Evolutionary conservation across 2,329 filamentous ascomycete genomes (phyloP).

Genomic region (Trichoderma sp.): DNA sequence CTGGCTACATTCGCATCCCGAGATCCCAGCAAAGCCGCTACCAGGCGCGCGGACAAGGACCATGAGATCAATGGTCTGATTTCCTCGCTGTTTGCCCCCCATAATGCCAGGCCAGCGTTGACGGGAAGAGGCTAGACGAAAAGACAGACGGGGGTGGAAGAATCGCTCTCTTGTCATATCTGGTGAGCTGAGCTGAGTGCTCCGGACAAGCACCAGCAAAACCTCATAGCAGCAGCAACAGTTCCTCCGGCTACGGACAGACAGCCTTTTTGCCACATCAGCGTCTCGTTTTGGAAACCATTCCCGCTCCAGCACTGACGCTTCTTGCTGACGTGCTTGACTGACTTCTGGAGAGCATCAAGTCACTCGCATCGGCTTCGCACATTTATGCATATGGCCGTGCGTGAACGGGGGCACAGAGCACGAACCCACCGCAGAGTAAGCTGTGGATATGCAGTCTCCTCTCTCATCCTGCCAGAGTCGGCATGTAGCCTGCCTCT

Average conservation of each 20-base stretch:
- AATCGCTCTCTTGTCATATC: background rate
- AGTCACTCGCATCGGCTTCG: background rate
- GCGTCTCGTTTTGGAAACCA: constrained; percentile 5
- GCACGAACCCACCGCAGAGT: constrained; percentile 17
- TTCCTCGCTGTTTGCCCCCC: background rate
- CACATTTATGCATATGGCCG: constrained; percentile 14
- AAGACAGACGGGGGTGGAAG: background rate
- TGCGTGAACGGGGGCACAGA: constrained; percentile 11
- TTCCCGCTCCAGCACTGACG: background rate
- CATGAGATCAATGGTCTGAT: constrained; percentile 14
- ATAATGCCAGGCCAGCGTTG: background rate
- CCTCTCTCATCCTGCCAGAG: constrained; percentile 8
- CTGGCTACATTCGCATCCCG: background rate
- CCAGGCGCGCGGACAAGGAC: background rate
- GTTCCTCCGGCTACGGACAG: background rate
- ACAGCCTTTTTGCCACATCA: background rate
- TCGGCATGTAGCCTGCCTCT: constrained; percentile 11
- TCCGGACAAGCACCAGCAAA: background rate
- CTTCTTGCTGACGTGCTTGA: background rate
- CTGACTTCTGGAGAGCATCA: background rate
- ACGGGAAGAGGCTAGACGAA: background rate
- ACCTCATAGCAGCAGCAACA: background rate
- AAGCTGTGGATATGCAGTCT: constrained; percentile 16
- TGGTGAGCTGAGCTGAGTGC: background rate
- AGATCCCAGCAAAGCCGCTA: constrained; percentile 4